Evolutionary conservation across 768 basidiomycete species (phyloP).

Genomic region (Phaffia tasmanica): DNA sequence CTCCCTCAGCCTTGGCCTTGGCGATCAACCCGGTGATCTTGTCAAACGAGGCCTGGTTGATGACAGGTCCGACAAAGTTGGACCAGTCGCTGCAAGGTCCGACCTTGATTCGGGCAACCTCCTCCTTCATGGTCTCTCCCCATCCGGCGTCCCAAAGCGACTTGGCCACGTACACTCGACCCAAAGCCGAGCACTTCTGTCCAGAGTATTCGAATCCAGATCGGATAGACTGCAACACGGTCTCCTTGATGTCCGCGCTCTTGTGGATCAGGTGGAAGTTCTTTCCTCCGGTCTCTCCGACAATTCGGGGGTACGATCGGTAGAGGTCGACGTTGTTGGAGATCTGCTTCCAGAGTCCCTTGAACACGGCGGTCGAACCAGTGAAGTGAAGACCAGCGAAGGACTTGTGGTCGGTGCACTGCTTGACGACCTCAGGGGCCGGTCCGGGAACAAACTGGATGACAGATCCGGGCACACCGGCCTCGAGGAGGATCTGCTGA

Average conservation of each 20-base stretch:
- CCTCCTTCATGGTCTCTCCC: slow-evolving; percentile 61
- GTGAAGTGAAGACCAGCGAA: slow-evolving; percentile 95
- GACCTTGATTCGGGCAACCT: slow-evolving; percentile 74
- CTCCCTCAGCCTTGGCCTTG: slow-evolving; percentile 80
- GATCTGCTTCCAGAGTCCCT: slow-evolving; percentile 92
- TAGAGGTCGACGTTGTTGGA: slow-evolving; percentile 77
- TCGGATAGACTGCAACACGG: slow-evolving; percentile 77
- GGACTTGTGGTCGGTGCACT: slow-evolving; percentile 61
- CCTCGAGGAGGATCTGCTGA: slow-evolving; percentile 81
- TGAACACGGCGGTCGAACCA: slow-evolving; percentile 88
- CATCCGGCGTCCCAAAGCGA: slow-evolving; percentile 76
- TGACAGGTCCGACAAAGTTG: slow-evolving; percentile 94
- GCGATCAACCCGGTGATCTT: slow-evolving; percentile 70
- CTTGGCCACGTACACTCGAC: slow-evolving; percentile 77
- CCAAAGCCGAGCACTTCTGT: slow-evolving; percentile 94
- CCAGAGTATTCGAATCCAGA: slow-evolving; percentile 94
- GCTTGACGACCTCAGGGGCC: slow-evolving; percentile 51
- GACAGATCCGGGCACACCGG: slow-evolving; percentile 84
- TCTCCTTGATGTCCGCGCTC: slow-evolving; percentile 74
- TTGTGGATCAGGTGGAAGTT: slow-evolving; percentile 93
- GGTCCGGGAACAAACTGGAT: slow-evolving; percentile 79
- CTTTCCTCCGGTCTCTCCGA: slow-evolving; percentile 92
- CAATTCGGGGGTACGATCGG: slow-evolving; percentile 80
- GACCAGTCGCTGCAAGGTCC: slow-evolving; percentile 63
- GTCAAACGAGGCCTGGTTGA: slow-evolving; percentile 78